Base-by-base conservation (phyloP, 495 filamentous ascomycete species). In the Penicillium silybi region DNA sequence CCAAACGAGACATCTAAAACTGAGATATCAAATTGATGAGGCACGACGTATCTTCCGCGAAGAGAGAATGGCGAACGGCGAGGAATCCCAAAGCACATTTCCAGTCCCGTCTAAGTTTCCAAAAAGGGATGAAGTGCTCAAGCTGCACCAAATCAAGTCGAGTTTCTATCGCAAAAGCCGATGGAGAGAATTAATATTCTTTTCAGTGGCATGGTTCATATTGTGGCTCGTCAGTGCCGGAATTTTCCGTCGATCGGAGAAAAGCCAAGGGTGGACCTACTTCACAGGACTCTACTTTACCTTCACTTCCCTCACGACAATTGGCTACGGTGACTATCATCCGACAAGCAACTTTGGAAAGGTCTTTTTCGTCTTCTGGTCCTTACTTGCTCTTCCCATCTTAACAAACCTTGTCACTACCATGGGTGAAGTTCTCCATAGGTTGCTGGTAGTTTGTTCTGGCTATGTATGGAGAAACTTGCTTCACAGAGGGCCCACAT, bases 181-280 rank as follows among this genome's bases (percentile, higher is more conserved):
- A 43, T 92, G 86, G 83, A 74, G 71, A 25, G 77, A 85, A 4
- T 72, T 92, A 40, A 68, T 70, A 13, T 69, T 86, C 10, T 90
- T 87, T 4, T 52, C 70, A 6, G 62, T 63, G 11, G 84, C 82
- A 1, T 93, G 87, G 84, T 76, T 76, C 23, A 58, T 82, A 0
- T 70, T 93, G 20, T 95, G 89, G 89, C 72, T 90, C 20, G 71
- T 85, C 0, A 89, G 89, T 5, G 89, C 89, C 1, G 73, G 77
- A 22, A 72, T 91, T 27, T 93, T 95, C 63, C 67, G 63, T 60
- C 56, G 59, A 16, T 64, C 76, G 2, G 81, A 85, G 61, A 61
- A 68, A 41, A 19, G 34, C 9, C 2, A 15, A 2, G 5, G 20
- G 6, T 46, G 54, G 50, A 34, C 42, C 16, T 53, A 53, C 18